These are phyloP conservation scores for Eucalyptus pumila DNA, from an alignment of 345 rosid species.

Conservation along the genomic window DNA sequence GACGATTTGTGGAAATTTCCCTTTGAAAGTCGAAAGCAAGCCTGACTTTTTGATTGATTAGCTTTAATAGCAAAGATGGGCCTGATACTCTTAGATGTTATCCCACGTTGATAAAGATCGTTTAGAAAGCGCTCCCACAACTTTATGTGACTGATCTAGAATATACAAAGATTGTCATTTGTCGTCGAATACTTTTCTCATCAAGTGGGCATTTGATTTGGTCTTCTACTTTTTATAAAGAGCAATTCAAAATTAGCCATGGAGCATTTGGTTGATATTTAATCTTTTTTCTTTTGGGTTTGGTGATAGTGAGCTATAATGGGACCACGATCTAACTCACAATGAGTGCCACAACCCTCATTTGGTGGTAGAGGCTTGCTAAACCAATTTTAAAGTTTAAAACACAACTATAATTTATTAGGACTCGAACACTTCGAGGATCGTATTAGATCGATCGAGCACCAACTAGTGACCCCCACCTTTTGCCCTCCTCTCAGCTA, in stretches of 20 bases:
- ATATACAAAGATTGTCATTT: neutral
- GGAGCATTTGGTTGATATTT: neutral
- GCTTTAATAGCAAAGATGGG: neutral
- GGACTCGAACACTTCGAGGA: neutral
- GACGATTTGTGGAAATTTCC: neutral
- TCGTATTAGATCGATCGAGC: neutral
- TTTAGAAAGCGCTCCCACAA: neutral
- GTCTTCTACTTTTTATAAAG: neutral
- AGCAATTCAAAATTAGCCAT: neutral
- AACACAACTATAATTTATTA: neutral
- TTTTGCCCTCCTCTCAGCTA: no score
- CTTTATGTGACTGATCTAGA: neutral
- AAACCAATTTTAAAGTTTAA: no score
- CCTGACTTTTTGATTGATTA: neutral
- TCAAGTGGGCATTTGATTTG: neutral
- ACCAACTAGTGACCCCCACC: no score
- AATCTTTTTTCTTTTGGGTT: neutral
- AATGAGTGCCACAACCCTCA: neutral
- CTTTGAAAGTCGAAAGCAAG: neutral
- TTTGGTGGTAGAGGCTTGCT: neutral
- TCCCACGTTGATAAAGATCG: neutral
- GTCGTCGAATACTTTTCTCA: neutral
- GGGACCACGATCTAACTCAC: neutral
- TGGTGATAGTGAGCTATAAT: neutral
- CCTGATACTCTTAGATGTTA: neutral